Base-by-base conservation (phyloP, 139 green algal species). In the Deuterostichococcus epilithicus region DNA sequence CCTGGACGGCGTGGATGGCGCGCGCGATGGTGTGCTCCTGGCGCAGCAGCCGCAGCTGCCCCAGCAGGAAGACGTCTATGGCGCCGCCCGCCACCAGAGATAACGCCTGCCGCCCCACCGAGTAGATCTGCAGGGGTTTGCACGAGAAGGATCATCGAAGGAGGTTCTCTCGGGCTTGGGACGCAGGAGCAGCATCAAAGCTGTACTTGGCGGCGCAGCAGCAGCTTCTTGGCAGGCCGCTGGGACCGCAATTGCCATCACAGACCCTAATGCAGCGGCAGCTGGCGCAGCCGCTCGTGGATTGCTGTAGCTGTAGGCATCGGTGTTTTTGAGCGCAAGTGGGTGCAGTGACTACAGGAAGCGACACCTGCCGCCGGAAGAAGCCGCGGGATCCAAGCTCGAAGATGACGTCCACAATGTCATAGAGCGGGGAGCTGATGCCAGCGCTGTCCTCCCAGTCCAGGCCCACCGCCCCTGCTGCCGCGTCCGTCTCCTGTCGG, bases 21-120 rank as follows among this genome's bases (percentile, higher is more conserved):
- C 85, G 77, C 58, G 90, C 86, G n/a, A 95, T 78, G n/a, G 83
- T 87, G 83, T 88, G 85, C 81, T 94, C 83, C 25, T 81, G 77
- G 26, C 87, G 85, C 60, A 92, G 68, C 30, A 78, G 34, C 5
- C 80, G 78, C 68, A 94, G 69, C n/a, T 85, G 74, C 42, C 45
- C 37, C 25, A 83, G 74, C 39, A 96, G 52, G 35, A 78, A 91
- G 38, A 80, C 77, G 68, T 97, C 92, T 30, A 97, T 90, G 0
- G 88, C 78, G 66, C 88, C 90, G 28, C 91, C 92, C 10, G 90
- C 90, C 66, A 94, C 70, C 74, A 97, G 76, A 2, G 88, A 91
- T 67, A 96, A 83, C 76, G 86, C 60, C 80, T 94, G 88, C 63
- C 52, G 52, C 18, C 52, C 52, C 13, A 63, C 52, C 52, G 52